phyloP scores from a whole-genome alignment of 2,329 filamentous ascomycete genomes.

The Colletotrichum musae region DNA sequence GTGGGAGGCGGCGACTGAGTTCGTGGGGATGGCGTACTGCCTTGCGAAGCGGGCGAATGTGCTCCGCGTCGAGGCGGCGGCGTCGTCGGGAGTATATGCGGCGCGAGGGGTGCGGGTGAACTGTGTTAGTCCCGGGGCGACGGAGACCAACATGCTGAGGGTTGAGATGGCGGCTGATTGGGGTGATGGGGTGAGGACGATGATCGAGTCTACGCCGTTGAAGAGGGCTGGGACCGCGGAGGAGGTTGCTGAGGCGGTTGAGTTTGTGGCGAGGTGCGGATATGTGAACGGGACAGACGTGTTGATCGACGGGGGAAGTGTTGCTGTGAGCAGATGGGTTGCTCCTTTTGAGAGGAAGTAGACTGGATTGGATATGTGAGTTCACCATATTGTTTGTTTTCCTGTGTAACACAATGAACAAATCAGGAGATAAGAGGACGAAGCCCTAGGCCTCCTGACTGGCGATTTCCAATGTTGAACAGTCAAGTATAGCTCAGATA shows the following conservation, averaged over 20 bases:
- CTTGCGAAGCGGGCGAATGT: conserved; percentile 22
- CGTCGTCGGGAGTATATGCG: not conserved
- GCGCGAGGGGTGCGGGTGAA: conserved; percentile 15
- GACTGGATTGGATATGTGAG: not conserved
- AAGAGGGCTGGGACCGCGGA: conserved; percentile 16
- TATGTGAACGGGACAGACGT: conserved; percentile 28
- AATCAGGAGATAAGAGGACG: no score
- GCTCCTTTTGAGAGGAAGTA: not conserved
- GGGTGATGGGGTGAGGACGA: not conserved
- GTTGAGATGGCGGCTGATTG: not conserved
- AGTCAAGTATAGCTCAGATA: no score
- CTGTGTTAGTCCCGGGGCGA: conserved; percentile 17
- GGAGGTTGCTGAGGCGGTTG: conserved; percentile 26
- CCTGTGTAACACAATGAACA: no score
- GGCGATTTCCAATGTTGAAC: no score
- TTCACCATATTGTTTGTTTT: not conserved
- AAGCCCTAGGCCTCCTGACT: no score
- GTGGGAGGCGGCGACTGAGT: not conserved
- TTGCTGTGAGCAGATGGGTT: conserved; percentile 21
- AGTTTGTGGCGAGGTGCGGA: conserved; percentile 12
- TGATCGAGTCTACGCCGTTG: conserved; percentile 22
- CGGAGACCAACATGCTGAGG: conserved; percentile 28
- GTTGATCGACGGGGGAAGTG: conserved; percentile 10
- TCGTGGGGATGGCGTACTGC: conserved; percentile 3
- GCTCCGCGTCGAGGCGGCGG: conserved; percentile 11